These are phyloP conservation scores for Tagetes erecta DNA, from an alignment of 129 eudicot species.

Conservation along the genomic window DNA sequence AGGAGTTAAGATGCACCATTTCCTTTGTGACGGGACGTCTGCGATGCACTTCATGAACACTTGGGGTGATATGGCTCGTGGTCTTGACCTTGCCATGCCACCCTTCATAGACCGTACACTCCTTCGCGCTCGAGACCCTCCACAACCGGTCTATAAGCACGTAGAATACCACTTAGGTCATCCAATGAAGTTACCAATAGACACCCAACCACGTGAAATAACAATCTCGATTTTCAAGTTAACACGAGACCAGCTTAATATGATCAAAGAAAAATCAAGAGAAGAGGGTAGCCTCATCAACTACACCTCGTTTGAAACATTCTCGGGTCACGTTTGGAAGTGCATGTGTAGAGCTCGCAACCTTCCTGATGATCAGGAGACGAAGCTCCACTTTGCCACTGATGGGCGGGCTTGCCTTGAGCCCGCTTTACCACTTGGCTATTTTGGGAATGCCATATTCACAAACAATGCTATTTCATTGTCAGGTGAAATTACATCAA, in stretches of 20 bases:
- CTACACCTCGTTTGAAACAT: conserved; percentile 4
- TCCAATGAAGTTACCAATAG: background rate
- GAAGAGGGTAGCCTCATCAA: conserved; percentile 4
- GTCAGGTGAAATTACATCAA: background rate
- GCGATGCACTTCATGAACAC: background rate
- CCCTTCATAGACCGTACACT: conserved; percentile 11
- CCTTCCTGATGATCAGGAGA: background rate
- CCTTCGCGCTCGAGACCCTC: background rate
- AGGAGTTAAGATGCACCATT: background rate
- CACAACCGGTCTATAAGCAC: background rate
- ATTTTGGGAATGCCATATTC: conserved; percentile 16
- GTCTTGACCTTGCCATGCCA: background rate
- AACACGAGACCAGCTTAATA: background rate
- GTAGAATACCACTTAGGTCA: background rate
- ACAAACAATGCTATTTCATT: background rate
- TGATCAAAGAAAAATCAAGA: conserved; percentile 1
- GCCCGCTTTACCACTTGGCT: background rate
- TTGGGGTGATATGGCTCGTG: background rate
- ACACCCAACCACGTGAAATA: background rate
- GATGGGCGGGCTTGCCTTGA: background rate
- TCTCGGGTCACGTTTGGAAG: conserved; percentile 12
- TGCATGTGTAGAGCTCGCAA: conserved; percentile 10
- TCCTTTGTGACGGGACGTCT: background rate
- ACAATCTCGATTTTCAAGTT: background rate
- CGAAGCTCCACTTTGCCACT: background rate